A percentile compares a stretch with the other conserved stretches of the same genome.
Evolutionary conservation across 2,329 filamentous ascomycete species (phyloP).

Genomic region (Neospermospora avenae): DNA sequence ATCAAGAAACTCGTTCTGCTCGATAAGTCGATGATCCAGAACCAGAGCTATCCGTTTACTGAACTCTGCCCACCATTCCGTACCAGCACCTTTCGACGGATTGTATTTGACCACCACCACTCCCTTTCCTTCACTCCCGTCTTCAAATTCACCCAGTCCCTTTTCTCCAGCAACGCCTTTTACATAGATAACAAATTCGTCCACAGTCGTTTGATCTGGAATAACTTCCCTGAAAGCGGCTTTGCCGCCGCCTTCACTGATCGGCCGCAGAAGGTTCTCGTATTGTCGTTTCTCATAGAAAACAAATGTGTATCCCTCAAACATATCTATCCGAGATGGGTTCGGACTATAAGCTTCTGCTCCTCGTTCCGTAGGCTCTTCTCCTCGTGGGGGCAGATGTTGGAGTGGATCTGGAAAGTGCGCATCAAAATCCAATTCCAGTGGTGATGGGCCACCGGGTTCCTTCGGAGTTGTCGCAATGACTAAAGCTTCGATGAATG

Average conservation of each 20-base stretch:
- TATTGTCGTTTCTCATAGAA: constrained; percentile 78
- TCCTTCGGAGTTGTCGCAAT: constrained; percentile 44
- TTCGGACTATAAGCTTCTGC: constrained; percentile 69
- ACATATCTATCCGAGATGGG: constrained; percentile 62
- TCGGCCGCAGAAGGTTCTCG: constrained; percentile 68
- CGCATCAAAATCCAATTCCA: constrained; percentile 77
- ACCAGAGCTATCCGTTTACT: constrained; percentile 65
- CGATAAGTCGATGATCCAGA: constrained; percentile 77
- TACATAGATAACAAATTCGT: constrained; percentile 77
- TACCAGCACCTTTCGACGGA: constrained; percentile 52
- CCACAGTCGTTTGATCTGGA: constrained; percentile 60
- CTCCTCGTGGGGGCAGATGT: constrained; percentile 70
- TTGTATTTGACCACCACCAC: constrained; percentile 76
- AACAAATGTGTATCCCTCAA: constrained; percentile 84
- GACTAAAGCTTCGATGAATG: constrained; percentile 71
- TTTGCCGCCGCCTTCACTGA: constrained; percentile 81
- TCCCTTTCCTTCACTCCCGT: constrained; percentile 62
- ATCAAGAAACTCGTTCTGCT: constrained; percentile 89
- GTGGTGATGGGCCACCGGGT: constrained; percentile 38
- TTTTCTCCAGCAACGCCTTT: constrained; percentile 73
- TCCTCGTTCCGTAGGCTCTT: constrained; percentile 68
- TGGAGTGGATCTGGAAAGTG: constrained; percentile 74
- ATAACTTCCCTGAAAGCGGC: constrained; percentile 63
- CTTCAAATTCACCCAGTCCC: constrained; percentile 60
- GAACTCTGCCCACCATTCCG: constrained; percentile 67